A percentile compares a stretch with the other conserved stretches of the same genome.
Evolutionary conservation across 1,284 basidiomycete genomes (phyloP).

Genomic region (Wallemia hederae): DNA sequence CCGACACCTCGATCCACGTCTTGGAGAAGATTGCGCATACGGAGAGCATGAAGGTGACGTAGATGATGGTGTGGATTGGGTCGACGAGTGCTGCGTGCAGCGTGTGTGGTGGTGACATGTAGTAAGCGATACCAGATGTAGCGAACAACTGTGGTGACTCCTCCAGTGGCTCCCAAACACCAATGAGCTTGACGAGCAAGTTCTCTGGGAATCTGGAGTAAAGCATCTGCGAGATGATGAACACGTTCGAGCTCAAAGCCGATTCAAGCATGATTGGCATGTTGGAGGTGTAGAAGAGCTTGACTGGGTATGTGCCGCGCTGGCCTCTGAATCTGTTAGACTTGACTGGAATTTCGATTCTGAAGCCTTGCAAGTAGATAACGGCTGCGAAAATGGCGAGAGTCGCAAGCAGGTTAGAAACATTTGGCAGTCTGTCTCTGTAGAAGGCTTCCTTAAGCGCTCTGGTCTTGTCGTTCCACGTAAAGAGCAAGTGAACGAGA

Average conservation of each 20-base stretch:
- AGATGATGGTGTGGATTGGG: conserved; percentile 74
- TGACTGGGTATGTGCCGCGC: conserved; percentile 80
- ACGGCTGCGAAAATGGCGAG: conserved; percentile 71
- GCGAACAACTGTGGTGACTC: conserved; percentile 77
- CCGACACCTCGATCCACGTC: conserved; percentile 97
- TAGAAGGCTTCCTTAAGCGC: conserved; percentile 95
- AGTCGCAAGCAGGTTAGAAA: conserved; percentile 91
- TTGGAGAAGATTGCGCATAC: conserved; percentile 94
- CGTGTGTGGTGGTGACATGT: conserved; percentile 86
- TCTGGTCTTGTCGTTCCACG: conserved; percentile 92
- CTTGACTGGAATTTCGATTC: conserved; percentile 96
- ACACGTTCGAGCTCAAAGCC: conserved; percentile 77
- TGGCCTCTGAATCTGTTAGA: conserved; percentile 85
- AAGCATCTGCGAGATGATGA: conserved; percentile 91
- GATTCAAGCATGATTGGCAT: conserved; percentile 99
- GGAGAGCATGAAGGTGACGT: conserved; percentile 72
- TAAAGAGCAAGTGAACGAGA: conserved; percentile 90
- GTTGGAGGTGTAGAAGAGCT: conserved; percentile 95
- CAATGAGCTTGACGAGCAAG: conserved; percentile 63
- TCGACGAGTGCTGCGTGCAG: conserved; percentile 61
- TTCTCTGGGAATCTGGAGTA: conserved; percentile 68
- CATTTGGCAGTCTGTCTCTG: conserved; percentile 81
- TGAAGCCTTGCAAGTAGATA: conserved; percentile 96
- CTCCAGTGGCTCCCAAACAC: conserved; percentile 89
- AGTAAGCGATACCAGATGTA: conserved; percentile 78